Conservation (phyloP, 345 rosid genomes). For the Noccaea caerulescens region DNA sequence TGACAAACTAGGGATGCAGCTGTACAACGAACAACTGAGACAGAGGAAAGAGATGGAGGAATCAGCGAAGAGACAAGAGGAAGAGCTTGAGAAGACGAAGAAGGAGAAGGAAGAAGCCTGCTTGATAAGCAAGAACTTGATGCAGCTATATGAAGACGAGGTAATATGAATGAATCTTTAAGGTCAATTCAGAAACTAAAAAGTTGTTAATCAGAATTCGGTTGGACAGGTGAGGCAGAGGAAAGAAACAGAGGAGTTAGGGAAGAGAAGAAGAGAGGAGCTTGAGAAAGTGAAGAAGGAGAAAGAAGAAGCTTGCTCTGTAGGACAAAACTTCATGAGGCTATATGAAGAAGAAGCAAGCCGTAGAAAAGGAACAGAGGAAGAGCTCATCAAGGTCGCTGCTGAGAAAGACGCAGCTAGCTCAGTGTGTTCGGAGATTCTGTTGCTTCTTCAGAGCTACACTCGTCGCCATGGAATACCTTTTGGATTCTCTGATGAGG, state of each 20-base stretch:
- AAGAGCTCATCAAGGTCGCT: conserved; percentile 40
- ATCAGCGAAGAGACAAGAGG: conserved; percentile 39
- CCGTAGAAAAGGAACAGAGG: conserved; percentile 40
- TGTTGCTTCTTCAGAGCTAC: conserved; percentile 43
- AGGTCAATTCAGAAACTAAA: conserved; percentile 6
- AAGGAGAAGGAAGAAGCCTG: conserved; percentile 44
- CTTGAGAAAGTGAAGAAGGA: conserved; percentile 44
- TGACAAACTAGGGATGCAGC: conserved; percentile 37
- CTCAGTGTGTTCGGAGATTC: conserved; percentile 46
- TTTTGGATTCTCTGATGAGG: conserved; percentile 40
- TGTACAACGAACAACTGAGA: conserved; percentile 47
- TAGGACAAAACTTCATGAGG: conserved; percentile 43
- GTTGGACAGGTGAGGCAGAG: conserved; percentile 41
- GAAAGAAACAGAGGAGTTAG: conserved; percentile 47
- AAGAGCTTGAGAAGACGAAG: conserved; percentile 45
- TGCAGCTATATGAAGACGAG: conserved; percentile 49
- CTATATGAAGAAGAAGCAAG: conserved; percentile 46
- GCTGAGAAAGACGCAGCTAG: conserved; percentile 45
- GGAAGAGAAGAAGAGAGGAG: conserved; percentile 43
- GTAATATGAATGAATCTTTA: conserved; percentile 10
- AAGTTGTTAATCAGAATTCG: background rate
- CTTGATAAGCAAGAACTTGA: conserved; percentile 45
- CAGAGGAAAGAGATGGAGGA: conserved; percentile 49
- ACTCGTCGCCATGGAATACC: conserved; percentile 37
- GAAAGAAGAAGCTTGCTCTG: conserved; percentile 52